Evolutionary conservation across 2,329 filamentous ascomycete genomes (phyloP).

Genomic region (Colletotrichum sp.): DNA sequence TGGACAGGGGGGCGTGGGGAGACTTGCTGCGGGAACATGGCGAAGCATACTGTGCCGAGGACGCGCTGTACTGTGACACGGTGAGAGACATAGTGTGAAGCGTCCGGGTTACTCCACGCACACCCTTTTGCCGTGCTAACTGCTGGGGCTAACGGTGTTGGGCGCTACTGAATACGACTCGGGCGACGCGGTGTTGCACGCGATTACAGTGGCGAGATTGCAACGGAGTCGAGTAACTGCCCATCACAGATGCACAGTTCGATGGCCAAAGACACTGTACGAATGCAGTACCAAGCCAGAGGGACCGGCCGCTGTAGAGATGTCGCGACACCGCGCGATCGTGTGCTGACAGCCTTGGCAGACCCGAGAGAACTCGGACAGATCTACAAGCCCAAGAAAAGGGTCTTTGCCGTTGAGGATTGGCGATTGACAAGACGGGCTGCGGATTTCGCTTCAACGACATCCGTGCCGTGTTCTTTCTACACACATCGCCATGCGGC

Average conservation of each 20-base stretch:
- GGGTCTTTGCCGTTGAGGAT: background rate
- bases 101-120: background rate
- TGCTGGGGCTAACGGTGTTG: background rate
- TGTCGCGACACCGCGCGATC: constrained; percentile 4
- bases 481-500: background rate
- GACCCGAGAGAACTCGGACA: background rate
- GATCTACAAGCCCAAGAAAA: background rate
- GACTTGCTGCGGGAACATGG: background rate
- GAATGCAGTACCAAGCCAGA: background rate
- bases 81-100: background rate
- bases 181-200: background rate
- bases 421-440: background rate
- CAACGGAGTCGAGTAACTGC: background rate
- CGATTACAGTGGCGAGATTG: background rate
- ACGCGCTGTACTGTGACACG: background rate
- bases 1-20: background rate
- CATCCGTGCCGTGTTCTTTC: background rate
- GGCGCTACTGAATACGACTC: background rate
- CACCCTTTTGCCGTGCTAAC: background rate
- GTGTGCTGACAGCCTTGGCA: constrained; percentile 17
- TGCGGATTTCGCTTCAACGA: background rate
- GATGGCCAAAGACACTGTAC: background rate
- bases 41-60: background rate
- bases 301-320: background rate
- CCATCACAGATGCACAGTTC: background rate